phyloP scores from a whole-genome alignment of 2,329 filamentous ascomycete genomes.

The Exophiala lecanii-corni region DNA sequence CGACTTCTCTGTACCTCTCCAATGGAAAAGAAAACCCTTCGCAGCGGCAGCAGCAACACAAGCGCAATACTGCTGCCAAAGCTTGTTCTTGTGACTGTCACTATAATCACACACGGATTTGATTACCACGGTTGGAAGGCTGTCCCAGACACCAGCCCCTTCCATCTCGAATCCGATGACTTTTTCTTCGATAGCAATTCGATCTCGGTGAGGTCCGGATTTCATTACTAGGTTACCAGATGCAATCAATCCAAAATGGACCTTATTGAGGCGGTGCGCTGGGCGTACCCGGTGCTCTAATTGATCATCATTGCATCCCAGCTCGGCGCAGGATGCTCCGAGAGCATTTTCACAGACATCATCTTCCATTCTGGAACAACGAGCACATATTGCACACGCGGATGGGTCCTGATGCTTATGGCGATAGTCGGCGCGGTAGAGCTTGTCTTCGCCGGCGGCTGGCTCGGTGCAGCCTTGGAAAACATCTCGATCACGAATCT shows the following conservation, averaged over 20 bases:
- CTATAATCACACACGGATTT: slow-evolving; percentile 20
- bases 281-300: slow-evolving; percentile 17
- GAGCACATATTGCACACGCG: slow-evolving; percentile 5
- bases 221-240: slow-evolving; percentile 41
- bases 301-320: slow-evolving; percentile 20
- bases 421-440: slow-evolving; percentile 29
- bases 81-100: slow-evolving; percentile 17
- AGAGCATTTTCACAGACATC: slow-evolving; percentile 23
- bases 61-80: slow-evolving; percentile 10
- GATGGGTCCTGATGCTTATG: slow-evolving; percentile 30
- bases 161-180: slow-evolving; percentile 24
- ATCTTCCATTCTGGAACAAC: neutral
- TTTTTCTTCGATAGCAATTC: slow-evolving; percentile 26
- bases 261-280: slow-evolving; percentile 9
- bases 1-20: slow-evolving; percentile 3
- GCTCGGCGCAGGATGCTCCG: slow-evolving; percentile 12
- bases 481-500: neutral
- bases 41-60: slow-evolving; percentile 13
- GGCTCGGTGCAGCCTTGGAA: slow-evolving; percentile 25
- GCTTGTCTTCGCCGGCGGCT: slow-evolving; percentile 26
- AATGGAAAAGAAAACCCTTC: slow-evolving; percentile 14
- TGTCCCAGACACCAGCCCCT: slow-evolving; percentile 21
- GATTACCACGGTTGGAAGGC: slow-evolving; percentile 13
- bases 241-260: slow-evolving; percentile 36
- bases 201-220: slow-evolving; percentile 34